Evolutionary conservation across 2,329 filamentous ascomycete species (phyloP).

Genomic region (Conoideocrella luteorostrata): DNA sequence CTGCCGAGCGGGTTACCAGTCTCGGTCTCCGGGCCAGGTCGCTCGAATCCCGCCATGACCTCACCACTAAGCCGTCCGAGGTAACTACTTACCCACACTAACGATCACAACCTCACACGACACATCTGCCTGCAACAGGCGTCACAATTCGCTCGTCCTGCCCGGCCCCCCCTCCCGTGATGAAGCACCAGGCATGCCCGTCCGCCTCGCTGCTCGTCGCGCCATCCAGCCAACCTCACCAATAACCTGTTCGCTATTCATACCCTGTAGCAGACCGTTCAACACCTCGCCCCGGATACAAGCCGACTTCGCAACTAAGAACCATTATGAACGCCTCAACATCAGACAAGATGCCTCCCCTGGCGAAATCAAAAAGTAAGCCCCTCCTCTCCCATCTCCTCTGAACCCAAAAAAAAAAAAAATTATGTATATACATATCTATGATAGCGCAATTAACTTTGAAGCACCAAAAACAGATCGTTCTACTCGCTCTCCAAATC

Average conservation of each 20-base stretch:
- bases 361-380: slow-evolving; percentile 77
- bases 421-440: too few species aligned
- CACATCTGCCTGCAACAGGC: slow-evolving; percentile 8
- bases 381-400: neutral
- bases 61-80: slow-evolving; percentile 15
- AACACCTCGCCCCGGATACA: slow-evolving; percentile 16
- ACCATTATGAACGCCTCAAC: slow-evolving; percentile 78
- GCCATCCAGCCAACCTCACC: neutral
- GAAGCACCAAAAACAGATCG: too few species aligned
- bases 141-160: too few species aligned
- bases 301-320: slow-evolving; percentile 30
- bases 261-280: slow-evolving; percentile 14
- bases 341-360: slow-evolving; percentile 63
- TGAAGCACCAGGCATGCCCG: slow-evolving; percentile 41
- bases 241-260: too few species aligned
- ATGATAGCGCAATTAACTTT: too few species aligned
- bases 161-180: slow-evolving; percentile 20
- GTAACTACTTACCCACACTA: slow-evolving; percentile 3
- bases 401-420: too few species aligned
- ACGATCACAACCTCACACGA: slow-evolving; percentile 22
- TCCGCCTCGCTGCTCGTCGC: slow-evolving; percentile 17
- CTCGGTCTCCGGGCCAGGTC: too few species aligned
- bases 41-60: too few species aligned
- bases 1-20: too few species aligned
- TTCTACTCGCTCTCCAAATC: slow-evolving; percentile 90